Evolutionary conservation across 2,329 filamentous ascomycete species (phyloP), one percentile per base, ranked within the genome.

Genomic region (Colletotrichum agaves): DNA sequence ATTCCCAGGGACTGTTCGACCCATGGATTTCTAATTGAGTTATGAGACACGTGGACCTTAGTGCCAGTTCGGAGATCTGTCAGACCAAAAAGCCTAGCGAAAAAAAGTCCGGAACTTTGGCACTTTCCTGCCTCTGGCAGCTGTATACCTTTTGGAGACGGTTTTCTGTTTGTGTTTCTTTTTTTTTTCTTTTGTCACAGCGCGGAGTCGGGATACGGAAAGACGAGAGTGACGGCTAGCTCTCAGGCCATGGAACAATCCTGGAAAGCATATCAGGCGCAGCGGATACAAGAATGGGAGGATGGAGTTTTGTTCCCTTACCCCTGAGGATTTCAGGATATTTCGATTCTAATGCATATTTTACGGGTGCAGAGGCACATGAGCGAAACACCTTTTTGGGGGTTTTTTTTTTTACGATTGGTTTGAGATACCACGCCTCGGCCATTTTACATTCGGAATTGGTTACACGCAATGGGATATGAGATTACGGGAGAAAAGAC

Each of bases 271-370:
- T 68, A 53, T 19, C 7, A 57, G 66, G 66, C 66, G 66, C 43
- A 60, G 56, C 17, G 66, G 62, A 55, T 23, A 69, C 37, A 57
- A 61, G 62, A 59, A n/a, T 15, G 15, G 27, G 27, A n/a, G 11
- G 64, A 55, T 61, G 69, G 71, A 68, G 61, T 71, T 73, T 61
- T 61, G 33, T 39, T 37, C 10, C 37, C n/a, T n/a, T n/a, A n/a
- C n/a, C n/a, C n/a, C n/a, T n/a, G 11, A 50, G n/a, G n/a, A 12
- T 10, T 10, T 12, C 5, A 2, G 50, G 41, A 43, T 56, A 39
- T 61, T 50, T 63, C 49, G 47, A 64, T 67, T 67, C 59, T 55
- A 52, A 61, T 47, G 39, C 60, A 58, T 64, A 55, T 53, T 61
- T 47, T 63, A 35, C 44, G 63, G 50, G 21, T 43, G 52, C 59